Evolutionary conservation across 768 basidiomycete species (phyloP).

Genomic region (button mushroom (Agaricus bisporus)): DNA sequence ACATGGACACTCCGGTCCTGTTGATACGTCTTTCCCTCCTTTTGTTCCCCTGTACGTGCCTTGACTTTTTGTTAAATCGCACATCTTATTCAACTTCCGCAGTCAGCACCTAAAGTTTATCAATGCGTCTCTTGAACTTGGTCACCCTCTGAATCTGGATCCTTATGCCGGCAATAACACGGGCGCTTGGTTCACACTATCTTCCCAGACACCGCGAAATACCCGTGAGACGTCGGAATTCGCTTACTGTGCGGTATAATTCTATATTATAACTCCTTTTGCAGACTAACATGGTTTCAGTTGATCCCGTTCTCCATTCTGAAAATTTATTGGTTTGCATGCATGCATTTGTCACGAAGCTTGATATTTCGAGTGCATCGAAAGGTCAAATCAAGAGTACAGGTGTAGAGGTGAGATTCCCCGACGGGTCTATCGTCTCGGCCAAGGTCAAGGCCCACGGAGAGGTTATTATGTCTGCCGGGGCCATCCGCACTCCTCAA

Average conservation of each 20-base stretch:
- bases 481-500: slow-evolving; percentile 47
- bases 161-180: slow-evolving; percentile 44
- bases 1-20: slow-evolving; percentile 43
- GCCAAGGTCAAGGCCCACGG: slow-evolving; percentile 12
- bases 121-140: slow-evolving; percentile 24
- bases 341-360: slow-evolving; percentile 7
- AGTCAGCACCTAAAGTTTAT: slow-evolving; percentile 26
- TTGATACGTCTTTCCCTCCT: slow-evolving; percentile 30
- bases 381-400: slow-evolving; percentile 4
- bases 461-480: slow-evolving; percentile 44
- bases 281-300: slow-evolving; percentile 9
- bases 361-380: slow-evolving; percentile 13
- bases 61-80: not conserved
- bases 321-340: slow-evolving; percentile 9
- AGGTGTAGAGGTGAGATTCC: slow-evolving; percentile 11
- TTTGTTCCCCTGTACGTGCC: slow-evolving; percentile 22
- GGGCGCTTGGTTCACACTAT: slow-evolving; percentile 51
- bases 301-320: slow-evolving; percentile 19
- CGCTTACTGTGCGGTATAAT: slow-evolving; percentile 20
- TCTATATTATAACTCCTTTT: not conserved
- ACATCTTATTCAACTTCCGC: not conserved
- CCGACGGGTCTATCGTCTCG: slow-evolving; percentile 1
- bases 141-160: slow-evolving; percentile 30
- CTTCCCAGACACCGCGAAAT: slow-evolving; percentile 46
- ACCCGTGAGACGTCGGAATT: slow-evolving; percentile 25